Percentiles rank a stretch among this genome's conserved stretches.
Conservation (phyloP, 2,329 filamentous ascomycete genomes). For the Alternaria angustiovoidea region DNA sequence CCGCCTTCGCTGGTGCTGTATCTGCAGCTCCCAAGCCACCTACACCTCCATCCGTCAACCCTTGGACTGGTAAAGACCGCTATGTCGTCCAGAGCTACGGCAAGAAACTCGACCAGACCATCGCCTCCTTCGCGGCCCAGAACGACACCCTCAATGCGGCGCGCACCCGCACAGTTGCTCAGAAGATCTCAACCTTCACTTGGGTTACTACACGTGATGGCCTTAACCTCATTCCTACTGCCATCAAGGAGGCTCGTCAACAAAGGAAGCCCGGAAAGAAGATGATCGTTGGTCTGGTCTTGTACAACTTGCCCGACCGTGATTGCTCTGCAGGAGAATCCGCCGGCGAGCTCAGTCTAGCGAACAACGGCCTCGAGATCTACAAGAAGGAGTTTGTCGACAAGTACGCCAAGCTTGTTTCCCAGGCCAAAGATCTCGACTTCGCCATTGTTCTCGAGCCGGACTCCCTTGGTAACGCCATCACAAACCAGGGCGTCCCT, state of each 20-base stretch:
- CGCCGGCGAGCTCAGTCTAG: conserved; percentile 79
- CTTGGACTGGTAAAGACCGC: conserved; percentile 35
- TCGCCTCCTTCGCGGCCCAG: conserved; percentile 31
- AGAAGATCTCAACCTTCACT: conserved; percentile 39
- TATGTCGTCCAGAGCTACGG: conserved; percentile 33
- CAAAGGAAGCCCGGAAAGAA: conserved; percentile 28
- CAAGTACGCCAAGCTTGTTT: conserved; percentile 35
- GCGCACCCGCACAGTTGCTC: conserved; percentile 36
- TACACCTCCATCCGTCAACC: conserved; percentile 19
- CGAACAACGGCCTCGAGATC: conserved; percentile 45
- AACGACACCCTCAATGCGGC: conserved; percentile 38
- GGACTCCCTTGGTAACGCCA: conserved; percentile 38
- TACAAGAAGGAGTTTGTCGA: conserved; percentile 44
- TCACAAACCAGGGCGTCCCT: conserved; percentile 37
- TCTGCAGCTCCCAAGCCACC: conserved; percentile 25
- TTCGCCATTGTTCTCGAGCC: conserved; percentile 43
- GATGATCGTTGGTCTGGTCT: conserved; percentile 62
- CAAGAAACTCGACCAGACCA: conserved; percentile 39
- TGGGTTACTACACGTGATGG: conserved; percentile 36
- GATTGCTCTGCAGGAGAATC: conserved; percentile 83
- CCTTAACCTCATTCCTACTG: conserved; percentile 27
- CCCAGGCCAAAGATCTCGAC: conserved; percentile 34
- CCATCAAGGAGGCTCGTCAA: conserved; percentile 33
- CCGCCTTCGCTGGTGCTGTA: conserved; percentile 25
- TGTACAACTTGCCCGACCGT: conserved; percentile 94